Base-by-base conservation (phyloP, 1,284 basidiomycete genomes). In the Agroathelia rolfsii region DNA sequence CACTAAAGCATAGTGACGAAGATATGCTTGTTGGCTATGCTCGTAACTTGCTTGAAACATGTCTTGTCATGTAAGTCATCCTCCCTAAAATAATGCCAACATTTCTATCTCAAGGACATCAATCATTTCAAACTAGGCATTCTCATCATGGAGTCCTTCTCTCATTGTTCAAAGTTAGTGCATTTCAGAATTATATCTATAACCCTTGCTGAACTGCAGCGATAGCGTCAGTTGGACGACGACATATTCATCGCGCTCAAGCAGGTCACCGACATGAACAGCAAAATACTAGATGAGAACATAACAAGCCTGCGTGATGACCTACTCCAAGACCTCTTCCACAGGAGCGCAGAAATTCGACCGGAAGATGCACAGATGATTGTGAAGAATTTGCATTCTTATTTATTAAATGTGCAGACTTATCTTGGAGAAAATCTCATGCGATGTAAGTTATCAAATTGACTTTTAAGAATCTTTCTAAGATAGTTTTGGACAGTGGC, bases 11-110 rank as follows among this genome's bases (percentile, higher is more conserved):
- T 35, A 58, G 65, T 35, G 60, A 56, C 19, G 77, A 80, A 40
- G 76, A 83, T 44, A 51, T 66, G 8, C 56, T 83, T 2, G 59
- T 69, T 8, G 53, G 58, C 20, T 76, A 79, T 49, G 69, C 69
- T 1, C 64, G 57, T 40, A 42, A 54, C 5, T 76, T 79, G 44
- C 50, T 81, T 16, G 67, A 69, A 26, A 56, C 52, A 14, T 67
- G 63, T 5, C 52, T 81, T 6, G 56, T 58, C 17, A 61, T 58
- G 76, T 76, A 45, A 32, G 64, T 37, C n/a, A n/a, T n/a, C n/a
- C n/a, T n/a, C n/a, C n/a, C n/a, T n/a, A n/a, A n/a, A n/a, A n/a
- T n/a, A n/a, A n/a, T n/a, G n/a, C 29, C 47, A 14, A 36, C 26
- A 20, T 24, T n/a, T 7, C 23, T 14, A 18, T 23, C 29, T 8